Percentiles rank a stretch among this genome's conserved stretches.
Conservation (phyloP, 2,329 filamentous ascomycete species). For the Penicillium sp. region DNA sequence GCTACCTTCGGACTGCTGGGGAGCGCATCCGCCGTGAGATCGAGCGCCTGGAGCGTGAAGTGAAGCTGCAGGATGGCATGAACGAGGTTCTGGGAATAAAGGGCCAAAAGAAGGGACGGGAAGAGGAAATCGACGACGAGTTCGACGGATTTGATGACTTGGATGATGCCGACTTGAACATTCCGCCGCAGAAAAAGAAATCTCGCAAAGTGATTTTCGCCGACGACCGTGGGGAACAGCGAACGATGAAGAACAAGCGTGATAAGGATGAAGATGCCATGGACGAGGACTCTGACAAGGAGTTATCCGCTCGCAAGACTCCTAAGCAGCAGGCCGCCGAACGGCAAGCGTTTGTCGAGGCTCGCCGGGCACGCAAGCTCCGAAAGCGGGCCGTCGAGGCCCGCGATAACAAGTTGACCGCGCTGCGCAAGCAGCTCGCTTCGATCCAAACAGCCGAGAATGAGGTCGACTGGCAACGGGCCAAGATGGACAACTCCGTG, state of each 20-base stretch:
- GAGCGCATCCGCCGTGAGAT: slow-evolving; percentile 60
- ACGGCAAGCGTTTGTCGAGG: slow-evolving; percentile 42
- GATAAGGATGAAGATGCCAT: slow-evolving; percentile 25
- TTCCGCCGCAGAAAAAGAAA: slow-evolving; percentile 27
- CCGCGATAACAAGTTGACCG: slow-evolving; percentile 55
- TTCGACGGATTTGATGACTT: slow-evolving; percentile 28
- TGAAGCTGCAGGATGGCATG: slow-evolving; percentile 46
- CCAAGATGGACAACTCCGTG: slow-evolving; percentile 63
- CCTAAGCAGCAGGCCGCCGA: slow-evolving; percentile 51
- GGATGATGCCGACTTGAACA: slow-evolving; percentile 27
- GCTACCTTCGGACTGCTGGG: slow-evolving; percentile 63
- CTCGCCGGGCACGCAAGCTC: slow-evolving; percentile 48
- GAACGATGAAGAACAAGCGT: slow-evolving; percentile 28
- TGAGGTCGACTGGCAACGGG: slow-evolving; percentile 63
- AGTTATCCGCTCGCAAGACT: slow-evolving; percentile 37
- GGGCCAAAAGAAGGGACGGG: slow-evolving; percentile 23
- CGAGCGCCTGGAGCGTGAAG: slow-evolving; percentile 53
- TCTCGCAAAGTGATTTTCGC: slow-evolving; percentile 45
- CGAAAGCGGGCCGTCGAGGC: slow-evolving; percentile 55
- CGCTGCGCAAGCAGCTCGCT: slow-evolving; percentile 57
- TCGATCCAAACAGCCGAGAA: slow-evolving; percentile 61
- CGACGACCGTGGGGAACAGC: slow-evolving; percentile 42
- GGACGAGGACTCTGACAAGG: slow-evolving; percentile 26
- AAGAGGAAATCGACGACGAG: slow-evolving; percentile 28
- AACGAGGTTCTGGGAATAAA: slow-evolving; percentile 33